Evolutionary conservation across 768 basidiomycete species (phyloP), one percentile per base, ranked within the genome.

Genomic region (Boletus speciosus): DNA sequence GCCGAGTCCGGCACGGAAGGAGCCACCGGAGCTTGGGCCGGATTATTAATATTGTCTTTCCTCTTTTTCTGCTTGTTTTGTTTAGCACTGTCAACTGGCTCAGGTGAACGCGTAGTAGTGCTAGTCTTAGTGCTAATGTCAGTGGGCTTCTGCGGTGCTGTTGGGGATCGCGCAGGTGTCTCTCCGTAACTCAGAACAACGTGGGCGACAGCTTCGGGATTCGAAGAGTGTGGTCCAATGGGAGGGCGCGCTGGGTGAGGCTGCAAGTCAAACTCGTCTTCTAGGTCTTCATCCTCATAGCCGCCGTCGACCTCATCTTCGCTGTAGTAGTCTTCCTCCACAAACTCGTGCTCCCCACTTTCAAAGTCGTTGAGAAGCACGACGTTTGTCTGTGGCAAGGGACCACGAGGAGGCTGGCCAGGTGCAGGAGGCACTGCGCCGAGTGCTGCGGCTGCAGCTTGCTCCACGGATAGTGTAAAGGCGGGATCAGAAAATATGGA

Each of bases 401-500:
- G 65, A 23, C 66, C 70, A 47, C 69, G 69, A 44, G 69, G 72
- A 35, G 66, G 69, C 31, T 66, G 66, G 21, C 68, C 68, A 27
- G 68, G 64, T 12, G 66, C 58, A 39, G 66, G 68, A 6, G 65
- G 72, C 15, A 57, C 62, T 19, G 60, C 59, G 16, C 66, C 61
- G n/a, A 68, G 59, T 34, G 69, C 72, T 46, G 71, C 71, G 19
- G 72, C 75, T 21, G 73, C 72, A 6, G 74, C 76, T 59, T 80
- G 76, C 52, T 81, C 80, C 62, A 81, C 76, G 46, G 79, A 78
- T 4, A 76, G 68, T 10, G 71, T 74, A 61, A 82, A 79, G 46
- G 77, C 76, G 9, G 81, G 77, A 66, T 82, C 81, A 27, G 76
- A 75, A 61, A 82, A 78, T 60, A 82, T 75, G 38, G 79, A 71